Evolutionary conservation across 78 protist genomes (phyloP), one percentile per base, ranked within the genome.

Genomic region (Guillardia theta): DNA sequence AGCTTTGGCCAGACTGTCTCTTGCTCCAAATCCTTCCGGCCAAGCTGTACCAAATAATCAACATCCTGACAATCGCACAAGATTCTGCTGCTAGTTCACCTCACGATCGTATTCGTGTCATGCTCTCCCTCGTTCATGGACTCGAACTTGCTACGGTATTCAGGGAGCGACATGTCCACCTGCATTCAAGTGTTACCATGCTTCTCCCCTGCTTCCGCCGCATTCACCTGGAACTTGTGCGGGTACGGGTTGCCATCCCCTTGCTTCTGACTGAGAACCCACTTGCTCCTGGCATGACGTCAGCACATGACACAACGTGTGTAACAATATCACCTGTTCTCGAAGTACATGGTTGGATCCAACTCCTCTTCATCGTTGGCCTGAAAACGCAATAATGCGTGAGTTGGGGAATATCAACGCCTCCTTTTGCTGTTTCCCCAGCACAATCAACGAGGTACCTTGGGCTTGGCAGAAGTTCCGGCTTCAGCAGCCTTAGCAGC

Each of bases 201-300:
- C n/a, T n/a, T n/a, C n/a, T n/a, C n/a, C n/a, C n/a, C n/a, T n/a
- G n/a, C n/a, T n/a, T n/a, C n/a, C n/a, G n/a, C n/a, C n/a, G n/a
- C n/a, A n/a, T n/a, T n/a, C n/a, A n/a, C 94, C 47, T 88, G 62
- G 95, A 96, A 97, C 96, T 96, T 97, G 95, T 97, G 98, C 39
- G 98, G 98, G 96, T 97, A 97, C 30, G 97, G 95, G 33, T 37
- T 64, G 10, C 96, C 94, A 15, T 21, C 54, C 15, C 80, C 87
- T 53, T 58, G 6, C 54, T 77, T 21, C 37, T 19, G 36, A 12
- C 47, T 12, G 30, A 94, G 27, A 39, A 0, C 41, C 43, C 8
- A 22, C 87, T 76, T 76, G 87, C 21, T 30, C 6, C 70, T 58
- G 70, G 27, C 70, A n/a, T n/a, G n/a, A n/a, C n/a, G n/a, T n/a